Base-by-base conservation (phyloP, 768 basidiomycete genomes). In the Psilocybe cyanescens region DNA sequence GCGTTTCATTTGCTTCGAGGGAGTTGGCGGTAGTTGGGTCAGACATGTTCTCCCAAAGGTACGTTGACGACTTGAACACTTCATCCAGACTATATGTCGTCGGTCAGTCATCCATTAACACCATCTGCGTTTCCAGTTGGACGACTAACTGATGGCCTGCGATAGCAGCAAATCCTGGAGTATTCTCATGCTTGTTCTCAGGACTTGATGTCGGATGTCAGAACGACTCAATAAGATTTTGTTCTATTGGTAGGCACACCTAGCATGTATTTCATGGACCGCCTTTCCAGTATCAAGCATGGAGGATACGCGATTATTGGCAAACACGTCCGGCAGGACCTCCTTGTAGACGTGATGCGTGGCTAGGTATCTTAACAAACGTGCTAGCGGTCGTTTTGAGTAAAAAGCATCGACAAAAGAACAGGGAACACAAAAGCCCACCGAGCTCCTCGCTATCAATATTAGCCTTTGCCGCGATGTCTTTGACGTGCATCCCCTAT, bases 271-370 rank as follows among this genome's bases (percentile, higher is more conserved):
- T 8, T 39, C 37, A 39, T 39, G 8, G 7, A 39, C 37, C 1
- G 68, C 61, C 58, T 76, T 77, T 4, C 68, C 67, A 2, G 68
- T 75, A 53, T 76, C 74, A 16, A 78, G 55, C 28, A 71, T 49
- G 8, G 68, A 68, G 1, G 74, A 75, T 44, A 79, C 68, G 8
- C 76, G 73, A 8, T 73, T 79, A 65, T 76, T 72, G 3, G 74
- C 62, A 56, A 75, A 79, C 0, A 77, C 74, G 62, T 78, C 72
- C 1, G 75, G 74, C 12, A 46, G 59, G 1, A 78, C 64, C 67
- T 81, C 79, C 8, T 68, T 68, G 57, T 75, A 81, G 37, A 74
- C 70, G 31, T 79, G 76, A 55, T 75, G 70, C 72, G 19, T 70
- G 37, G 2, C 37, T 14, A 39, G 0, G 37, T 39, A 39, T 39